A percentile compares a stretch with the other conserved stretches of the same genome.
phyloP scores from a whole-genome alignment of 306 rosid species.

The Ochetophila trinervis region DNA sequence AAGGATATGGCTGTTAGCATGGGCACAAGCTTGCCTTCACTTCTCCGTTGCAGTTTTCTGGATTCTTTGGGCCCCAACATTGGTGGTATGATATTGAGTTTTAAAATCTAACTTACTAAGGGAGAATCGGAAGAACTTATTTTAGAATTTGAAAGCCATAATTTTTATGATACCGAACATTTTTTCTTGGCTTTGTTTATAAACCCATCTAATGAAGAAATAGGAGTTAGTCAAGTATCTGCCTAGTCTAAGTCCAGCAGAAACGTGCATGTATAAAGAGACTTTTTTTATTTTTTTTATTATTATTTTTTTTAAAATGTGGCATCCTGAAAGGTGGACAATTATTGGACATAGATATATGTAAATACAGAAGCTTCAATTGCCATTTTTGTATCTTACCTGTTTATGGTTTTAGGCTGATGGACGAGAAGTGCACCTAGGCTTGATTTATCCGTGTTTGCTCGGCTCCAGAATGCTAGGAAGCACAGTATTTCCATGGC shows the following conservation, averaged over 20 bases:
- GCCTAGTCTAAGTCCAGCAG: too few relatives aligned
- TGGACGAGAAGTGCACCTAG: constrained; percentile 87
- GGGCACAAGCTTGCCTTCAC: constrained; percentile 90
- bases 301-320: background rate
- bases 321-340: background rate
- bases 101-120: background rate
- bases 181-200: background rate
- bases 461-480: constrained; percentile 91
- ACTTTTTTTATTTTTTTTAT: background rate
- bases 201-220: constrained; percentile 7
- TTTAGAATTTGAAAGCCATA: constrained; percentile 8
- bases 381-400: constrained; percentile 7
- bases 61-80: constrained; percentile 96
- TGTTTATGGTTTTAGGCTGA: constrained; percentile 66
- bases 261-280: constrained; percentile 5
- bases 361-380: background rate
- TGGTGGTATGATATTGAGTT: constrained; percentile 66
- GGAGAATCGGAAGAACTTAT: background rate
- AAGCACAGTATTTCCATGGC: constrained; percentile 81
- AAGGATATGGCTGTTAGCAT: constrained; percentile 86
- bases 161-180: background rate
- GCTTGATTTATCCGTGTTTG: constrained; percentile 77
- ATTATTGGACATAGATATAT: constrained; percentile 15
- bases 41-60: constrained; percentile 76
- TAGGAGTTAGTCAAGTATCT: background rate